These are phyloP conservation scores for Hypoxylon sp. DNA, from an alignment of 2,329 filamentous ascomycete species.

Conservation along the genomic window DNA sequence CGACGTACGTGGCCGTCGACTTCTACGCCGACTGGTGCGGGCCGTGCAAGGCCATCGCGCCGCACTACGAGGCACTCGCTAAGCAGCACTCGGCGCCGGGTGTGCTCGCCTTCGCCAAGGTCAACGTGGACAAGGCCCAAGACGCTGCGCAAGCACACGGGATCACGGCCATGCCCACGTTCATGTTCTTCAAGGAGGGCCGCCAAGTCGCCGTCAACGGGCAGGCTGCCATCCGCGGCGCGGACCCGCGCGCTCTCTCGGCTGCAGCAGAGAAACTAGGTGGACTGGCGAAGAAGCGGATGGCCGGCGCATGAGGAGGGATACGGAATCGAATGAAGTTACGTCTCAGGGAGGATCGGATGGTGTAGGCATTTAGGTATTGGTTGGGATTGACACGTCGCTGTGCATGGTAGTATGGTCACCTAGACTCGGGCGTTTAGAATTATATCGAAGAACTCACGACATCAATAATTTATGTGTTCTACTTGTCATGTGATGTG, in stretches of 20 bases:
- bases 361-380: not conserved
- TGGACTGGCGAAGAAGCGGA: constrained; percentile 54
- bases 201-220: constrained; percentile 59
- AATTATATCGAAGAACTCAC: not conserved
- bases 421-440: not conserved
- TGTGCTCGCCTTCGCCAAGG: constrained; percentile 67
- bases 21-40: constrained; percentile 73
- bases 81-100: constrained; percentile 56
- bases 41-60: constrained; percentile 71
- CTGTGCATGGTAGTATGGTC: not conserved
- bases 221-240: constrained; percentile 55
- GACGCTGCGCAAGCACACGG: constrained; percentile 64
- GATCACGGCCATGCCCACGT: constrained; percentile 70
- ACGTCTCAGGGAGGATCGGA: not conserved
- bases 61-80: constrained; percentile 65
- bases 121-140: constrained; percentile 69
- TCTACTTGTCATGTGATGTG: not conserved
- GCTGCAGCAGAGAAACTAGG: constrained; percentile 56
- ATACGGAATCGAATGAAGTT: not conserved
- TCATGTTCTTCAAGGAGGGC: constrained; percentile 71
- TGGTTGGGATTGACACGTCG: not conserved
- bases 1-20: constrained; percentile 67
- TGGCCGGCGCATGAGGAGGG: constrained; percentile 29
- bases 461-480: not conserved
- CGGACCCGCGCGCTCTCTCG: constrained; percentile 51